Conservation (phyloP, 306 rosid species). For the Medicago ruthenica region DNA sequence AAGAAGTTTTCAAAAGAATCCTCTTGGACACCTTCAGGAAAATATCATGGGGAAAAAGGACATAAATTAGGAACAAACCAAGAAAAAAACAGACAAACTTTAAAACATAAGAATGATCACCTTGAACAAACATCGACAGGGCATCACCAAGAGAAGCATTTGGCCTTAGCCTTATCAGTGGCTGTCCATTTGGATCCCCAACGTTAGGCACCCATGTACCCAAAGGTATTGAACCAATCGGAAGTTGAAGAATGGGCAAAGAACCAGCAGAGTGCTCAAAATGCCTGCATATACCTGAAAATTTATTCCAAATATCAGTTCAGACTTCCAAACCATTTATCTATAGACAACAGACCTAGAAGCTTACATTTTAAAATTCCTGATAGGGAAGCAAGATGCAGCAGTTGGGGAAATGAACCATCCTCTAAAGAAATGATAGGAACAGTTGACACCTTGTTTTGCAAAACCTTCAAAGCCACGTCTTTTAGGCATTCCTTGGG, state of each 20-base stretch:
- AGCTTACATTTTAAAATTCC: conserved; percentile 75
- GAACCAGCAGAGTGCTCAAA: conserved; percentile 72
- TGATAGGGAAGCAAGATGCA: conserved; percentile 78
- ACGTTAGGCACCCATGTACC: conserved; percentile 88
- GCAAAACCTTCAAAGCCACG: conserved; percentile 76
- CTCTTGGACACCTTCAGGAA: conserved; percentile 14
- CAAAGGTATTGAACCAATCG: conserved; percentile 73
- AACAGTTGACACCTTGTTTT: conserved; percentile 71
- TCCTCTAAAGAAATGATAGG: conserved; percentile 64
- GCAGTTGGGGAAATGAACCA: conserved; percentile 71
- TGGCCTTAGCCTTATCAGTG: conserved; percentile 75
- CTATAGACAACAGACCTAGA: conserved; percentile 34
- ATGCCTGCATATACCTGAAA: conserved; percentile 86
- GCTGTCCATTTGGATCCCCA: conserved; percentile 70
- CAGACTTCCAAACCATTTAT: conserved; percentile 43
- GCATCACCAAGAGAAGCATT: conserved; percentile 74
- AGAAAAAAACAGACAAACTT: conserved; percentile 38
- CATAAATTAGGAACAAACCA: conserved; percentile 24
- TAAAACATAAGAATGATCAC: conserved; percentile 52
- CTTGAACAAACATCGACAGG: conserved; percentile 74
- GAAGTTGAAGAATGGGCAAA: conserved; percentile 81
- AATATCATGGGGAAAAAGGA: background rate
- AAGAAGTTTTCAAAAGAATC: conserved; percentile 17
- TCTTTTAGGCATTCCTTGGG: conserved; percentile 76
- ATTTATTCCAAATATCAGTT: conserved; percentile 50